Percentiles rank a stretch among this genome's conserved stretches.
phyloP scores from a whole-genome alignment of 208 protist genomes.

The Leishmania martiniquensis region DNA sequence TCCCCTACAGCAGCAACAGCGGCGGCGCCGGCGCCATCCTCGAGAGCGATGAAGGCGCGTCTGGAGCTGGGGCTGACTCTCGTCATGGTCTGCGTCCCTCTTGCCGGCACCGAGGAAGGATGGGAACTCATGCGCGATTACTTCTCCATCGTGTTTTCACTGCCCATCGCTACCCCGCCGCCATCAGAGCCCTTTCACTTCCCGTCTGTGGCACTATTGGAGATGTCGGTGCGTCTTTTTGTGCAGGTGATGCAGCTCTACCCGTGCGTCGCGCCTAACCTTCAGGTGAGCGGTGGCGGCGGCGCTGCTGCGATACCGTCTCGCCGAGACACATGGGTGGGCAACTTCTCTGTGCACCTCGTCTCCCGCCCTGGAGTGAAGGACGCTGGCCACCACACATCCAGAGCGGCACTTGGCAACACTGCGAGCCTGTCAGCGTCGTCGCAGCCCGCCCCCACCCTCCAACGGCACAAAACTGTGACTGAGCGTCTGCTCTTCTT shows the following conservation, averaged over 20 bases:
- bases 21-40: not conserved
- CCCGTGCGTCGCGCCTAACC: constrained; percentile 18
- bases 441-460: not conserved
- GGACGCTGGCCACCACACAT: not conserved
- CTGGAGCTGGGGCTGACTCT: constrained; percentile 55
- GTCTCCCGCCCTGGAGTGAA: no score
- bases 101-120: constrained; percentile 56
- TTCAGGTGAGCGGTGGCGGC: not conserved
- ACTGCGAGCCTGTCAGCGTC: not conserved
- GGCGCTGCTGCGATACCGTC: not conserved
- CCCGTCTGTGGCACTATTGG: constrained; percentile 21
- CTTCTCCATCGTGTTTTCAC: constrained; percentile 39
- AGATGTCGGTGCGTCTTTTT: constrained; percentile 28
- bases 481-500: constrained; percentile 21
- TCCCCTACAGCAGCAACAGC: not conserved
- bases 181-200: constrained; percentile 13
- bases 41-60: constrained; percentile 20
- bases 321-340: not conserved
- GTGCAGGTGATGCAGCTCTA: constrained; percentile 31
- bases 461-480: constrained; percentile 26
- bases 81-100: constrained; percentile 42
- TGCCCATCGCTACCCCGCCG: not conserved
- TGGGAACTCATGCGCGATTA: constrained; percentile 63
- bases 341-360: not conserved
- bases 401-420: not conserved